Percentiles rank a stretch among this genome's conserved stretches.
Evolutionary conservation across 345 rosid species (phyloP).

Genomic region (Salix purpurea): DNA sequence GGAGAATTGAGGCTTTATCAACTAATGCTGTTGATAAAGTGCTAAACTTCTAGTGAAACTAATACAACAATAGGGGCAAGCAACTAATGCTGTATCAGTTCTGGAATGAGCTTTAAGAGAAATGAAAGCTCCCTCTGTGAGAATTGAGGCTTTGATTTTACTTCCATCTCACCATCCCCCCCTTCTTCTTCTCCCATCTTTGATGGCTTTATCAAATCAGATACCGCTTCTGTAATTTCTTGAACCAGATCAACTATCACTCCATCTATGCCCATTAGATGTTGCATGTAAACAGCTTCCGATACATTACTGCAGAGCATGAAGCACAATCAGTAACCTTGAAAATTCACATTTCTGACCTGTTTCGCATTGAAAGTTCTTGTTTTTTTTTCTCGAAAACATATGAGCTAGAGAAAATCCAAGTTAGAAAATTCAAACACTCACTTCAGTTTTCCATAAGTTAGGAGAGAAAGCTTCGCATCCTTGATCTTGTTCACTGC

Average conservation of each 20-base stretch:
- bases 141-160: conserved; percentile 54
- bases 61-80: neutral
- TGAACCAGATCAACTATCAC: conserved; percentile 80
- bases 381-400: neutral
- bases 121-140: conserved; percentile 71
- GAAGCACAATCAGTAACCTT: neutral
- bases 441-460: conserved; percentile 82
- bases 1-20: too few relatives aligned
- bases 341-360: neutral
- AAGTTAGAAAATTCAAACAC: neutral
- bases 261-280: conserved; percentile 87
- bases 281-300: conserved; percentile 85
- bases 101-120: conserved; percentile 82
- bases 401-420: neutral
- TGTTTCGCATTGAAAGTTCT: neutral
- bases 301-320: conserved; percentile 53
- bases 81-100: conserved; percentile 56
- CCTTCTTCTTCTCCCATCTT: conserved; percentile 18
- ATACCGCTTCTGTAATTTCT: conserved; percentile 66
- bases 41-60: neutral
- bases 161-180: neutral
- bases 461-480: conserved; percentile 67
- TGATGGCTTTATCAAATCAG: conserved; percentile 51
- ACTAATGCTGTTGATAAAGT: too few relatives aligned
- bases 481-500: conserved; percentile 77